A percentile compares a stretch with the other conserved stretches of the same genome.
phyloP scores from a whole-genome alignment of 2,329 filamentous ascomycete genomes.

The Paecilomyces variotii region DNA sequence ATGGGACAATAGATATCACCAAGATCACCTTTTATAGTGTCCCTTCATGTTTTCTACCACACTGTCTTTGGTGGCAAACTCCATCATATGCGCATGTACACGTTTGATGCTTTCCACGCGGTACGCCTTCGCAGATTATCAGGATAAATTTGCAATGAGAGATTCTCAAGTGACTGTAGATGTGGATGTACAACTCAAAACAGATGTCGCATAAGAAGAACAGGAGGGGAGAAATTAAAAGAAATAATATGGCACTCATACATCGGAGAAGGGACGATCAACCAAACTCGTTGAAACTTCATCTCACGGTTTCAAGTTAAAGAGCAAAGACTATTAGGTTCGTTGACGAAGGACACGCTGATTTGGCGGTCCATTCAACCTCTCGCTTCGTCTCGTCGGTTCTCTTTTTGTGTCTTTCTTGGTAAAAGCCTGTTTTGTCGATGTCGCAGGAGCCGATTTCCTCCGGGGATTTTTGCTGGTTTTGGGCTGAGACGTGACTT shows the following conservation, averaged over 20 bases:
- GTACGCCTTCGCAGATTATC: not conserved
- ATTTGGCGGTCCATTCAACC: slow-evolving; percentile 1
- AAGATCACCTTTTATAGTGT: not conserved
- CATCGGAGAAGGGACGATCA: not conserved
- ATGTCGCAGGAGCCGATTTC: not conserved
- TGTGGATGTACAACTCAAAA: not conserved
- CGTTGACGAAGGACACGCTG: not conserved
- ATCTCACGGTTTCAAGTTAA: not conserved
- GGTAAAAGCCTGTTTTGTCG: not conserved
- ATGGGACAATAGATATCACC: not conserved
- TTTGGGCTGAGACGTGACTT: not conserved
- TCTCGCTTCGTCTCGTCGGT: not conserved
- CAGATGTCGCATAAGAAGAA: not conserved
- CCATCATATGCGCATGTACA: not conserved
- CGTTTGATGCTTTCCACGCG: not conserved
- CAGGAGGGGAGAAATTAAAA: not conserved
- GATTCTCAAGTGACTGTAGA: not conserved
- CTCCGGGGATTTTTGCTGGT: not conserved
- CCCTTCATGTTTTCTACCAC: not conserved
- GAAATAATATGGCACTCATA: not conserved
- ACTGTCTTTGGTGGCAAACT: not conserved
- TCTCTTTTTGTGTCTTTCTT: not conserved
- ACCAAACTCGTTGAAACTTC: not conserved
- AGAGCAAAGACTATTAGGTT: not conserved
- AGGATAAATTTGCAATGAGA: not conserved